Evolutionary conservation across 2,329 filamentous ascomycete genomes (phyloP), one percentile per base, ranked within the genome.

Genomic region (Chlorencoelia australis): DNA sequence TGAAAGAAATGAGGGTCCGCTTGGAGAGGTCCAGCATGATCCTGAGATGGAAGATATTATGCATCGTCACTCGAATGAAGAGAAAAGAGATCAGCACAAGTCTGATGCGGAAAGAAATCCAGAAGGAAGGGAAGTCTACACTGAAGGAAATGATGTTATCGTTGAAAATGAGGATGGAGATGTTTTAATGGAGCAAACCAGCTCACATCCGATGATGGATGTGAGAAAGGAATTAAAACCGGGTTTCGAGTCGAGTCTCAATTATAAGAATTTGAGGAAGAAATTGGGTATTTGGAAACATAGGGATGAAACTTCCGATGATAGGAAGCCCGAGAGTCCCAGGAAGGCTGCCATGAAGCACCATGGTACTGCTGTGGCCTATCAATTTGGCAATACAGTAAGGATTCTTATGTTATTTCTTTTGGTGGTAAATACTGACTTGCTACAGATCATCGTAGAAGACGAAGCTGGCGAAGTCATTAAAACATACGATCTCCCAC

Each of bases 131-230:
- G 76, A 93, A 43, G 71, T 88, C 0, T 95, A 81, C 48, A 75
- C 88, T 45, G 87, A 95, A 60, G 87, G 88, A 2, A 58, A 79
- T 35, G 61, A 93, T 15, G 71, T 91, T 25, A 64, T 95, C 5
- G 75, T 93, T 38, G 89, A 96, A 59, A 82, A 94, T 49, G 68
- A 79, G 44, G 81, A 94, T 39, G 89, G 89, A 6, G 88, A 95
- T 37, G 88, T 95, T 3, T 57, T 95, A 21, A 30, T 15, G 19
- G 9, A 3, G 24, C 7, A 11, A 19, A 29, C 3, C 16, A n/a
- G n/a, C n/a, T n/a, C n/a, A n/a, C n/a, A n/a, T n/a, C 33, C 9
- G 9, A 11, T 9, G 58, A 64, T 41, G 63, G 68, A 31, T 40
- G 63, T 2, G 52, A 59, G 30, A 47, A 65, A 2, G 54, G n/a